phyloP scores from a whole-genome alignment of 176 grass and related monocot species.

The Carex myosuroides region DNA sequence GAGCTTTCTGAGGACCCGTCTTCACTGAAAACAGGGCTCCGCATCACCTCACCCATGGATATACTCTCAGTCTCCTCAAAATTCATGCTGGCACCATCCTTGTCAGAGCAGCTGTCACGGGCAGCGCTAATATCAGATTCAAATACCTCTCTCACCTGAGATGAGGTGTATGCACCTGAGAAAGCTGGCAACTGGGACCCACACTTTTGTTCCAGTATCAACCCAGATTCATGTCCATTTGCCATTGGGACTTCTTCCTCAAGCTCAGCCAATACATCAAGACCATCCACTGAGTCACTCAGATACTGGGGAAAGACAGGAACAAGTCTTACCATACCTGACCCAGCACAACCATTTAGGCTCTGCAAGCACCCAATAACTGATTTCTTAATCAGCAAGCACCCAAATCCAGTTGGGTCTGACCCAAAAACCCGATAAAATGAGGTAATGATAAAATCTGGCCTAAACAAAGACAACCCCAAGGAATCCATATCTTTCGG shows the following conservation, averaged over 20 bases:
- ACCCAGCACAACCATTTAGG: conserved; percentile 72
- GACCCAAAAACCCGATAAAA: conserved; percentile 91
- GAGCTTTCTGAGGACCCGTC: conserved; percentile 79
- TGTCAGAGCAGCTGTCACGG: conserved; percentile 84
- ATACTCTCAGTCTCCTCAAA: conserved; percentile 94
- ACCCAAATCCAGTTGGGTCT: conserved; percentile 96
- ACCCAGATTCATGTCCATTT: conserved; percentile 43
- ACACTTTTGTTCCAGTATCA: conserved; percentile 23
- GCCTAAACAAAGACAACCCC: conserved; percentile 83
- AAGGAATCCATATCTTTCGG: conserved; percentile 99
- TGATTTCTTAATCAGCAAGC: conserved; percentile 97
- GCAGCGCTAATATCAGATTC: conserved; percentile 57
- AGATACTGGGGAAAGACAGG: conserved; percentile 93
- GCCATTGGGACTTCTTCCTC: conserved; percentile 47
- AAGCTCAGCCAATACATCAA: conserved; percentile 60
- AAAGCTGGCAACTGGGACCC: conserved; percentile 78
- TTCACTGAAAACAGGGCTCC: conserved; percentile 95
- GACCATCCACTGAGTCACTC: conserved; percentile 83
- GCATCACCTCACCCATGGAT: conserved; percentile 87
- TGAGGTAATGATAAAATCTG: conserved; percentile 96
- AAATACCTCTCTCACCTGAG: conserved; percentile 91
- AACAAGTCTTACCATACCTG: conserved; percentile 91
- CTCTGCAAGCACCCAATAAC: conserved; percentile 89
- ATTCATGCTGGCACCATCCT: conserved; percentile 84
- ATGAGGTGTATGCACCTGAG: conserved; percentile 86